Base-by-base conservation (phyloP, 2,329 filamentous ascomycete genomes). In the Drechmeria coniospora region DNA sequence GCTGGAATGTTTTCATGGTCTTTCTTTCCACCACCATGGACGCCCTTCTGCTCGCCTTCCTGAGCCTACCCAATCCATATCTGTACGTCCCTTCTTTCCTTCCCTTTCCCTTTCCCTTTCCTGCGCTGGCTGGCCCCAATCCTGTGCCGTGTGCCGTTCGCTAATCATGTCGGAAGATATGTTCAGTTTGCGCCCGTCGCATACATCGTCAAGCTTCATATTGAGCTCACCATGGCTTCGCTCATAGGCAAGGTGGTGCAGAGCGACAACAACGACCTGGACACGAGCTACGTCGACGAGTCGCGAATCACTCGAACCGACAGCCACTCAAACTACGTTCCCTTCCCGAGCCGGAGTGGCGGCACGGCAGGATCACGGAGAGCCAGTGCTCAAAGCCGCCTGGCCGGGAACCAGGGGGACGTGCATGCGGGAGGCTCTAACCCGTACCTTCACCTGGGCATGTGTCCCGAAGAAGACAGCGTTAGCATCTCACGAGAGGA, bases 181-280 rank as follows among this genome's bases (percentile, higher is more conserved):
- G 56, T 63, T 19, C 61, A 64, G 37, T 63, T 67, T 35, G 57
- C 63, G 18, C 62, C 62, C 0, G 48, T 65, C 3, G 61, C 59
- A 3, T 67, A 65, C 35, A 53, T 63, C 15, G 52, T 65, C 28
- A 67, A 67, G 33, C 53, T 67, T 11, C 57, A 66, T 35, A 65
- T 67, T 35, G 63, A 67, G 36, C 53, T 67, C 39, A 53, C 54
- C 13, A 65, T 67, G 61, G 61, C 63, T 16, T 55, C 57, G 15
- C 53, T 67, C 15, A 66, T 67, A 29, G 56, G 45, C 16, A 56
- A 54, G 28, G 44, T 59, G 2, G 47, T 33, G 26, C 20, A 19
- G n/a, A 28, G 23, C 8, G 15, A 26, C 2, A 27, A 23, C 8
- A 27, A 24, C 11, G 15, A 25, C 2, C 11, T 12, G 8, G 10